A percentile compares a stretch with the other conserved stretches of the same genome.
phyloP scores from a whole-genome alignment of 1,139 yeast genomes.

The Protomyces inundatus region DNA sequence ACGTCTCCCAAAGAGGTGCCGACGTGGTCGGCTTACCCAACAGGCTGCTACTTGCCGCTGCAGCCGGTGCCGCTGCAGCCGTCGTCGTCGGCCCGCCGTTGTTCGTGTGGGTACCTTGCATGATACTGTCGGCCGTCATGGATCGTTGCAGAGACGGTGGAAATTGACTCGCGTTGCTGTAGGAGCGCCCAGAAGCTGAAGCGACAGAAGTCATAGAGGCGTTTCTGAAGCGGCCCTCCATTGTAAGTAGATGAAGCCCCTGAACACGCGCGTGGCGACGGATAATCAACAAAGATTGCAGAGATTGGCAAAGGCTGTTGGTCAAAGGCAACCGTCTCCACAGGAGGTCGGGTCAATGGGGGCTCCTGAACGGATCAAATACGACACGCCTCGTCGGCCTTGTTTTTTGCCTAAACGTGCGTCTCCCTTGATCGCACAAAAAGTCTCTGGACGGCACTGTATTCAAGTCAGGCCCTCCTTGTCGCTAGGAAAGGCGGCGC shows the following conservation, averaged over 20 bases:
- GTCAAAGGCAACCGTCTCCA: no score
- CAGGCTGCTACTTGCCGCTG: slow-evolving; percentile 9
- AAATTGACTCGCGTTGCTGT: background rate
- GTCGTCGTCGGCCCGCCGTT: background rate
- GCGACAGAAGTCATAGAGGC: background rate
- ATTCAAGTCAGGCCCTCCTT: no score
- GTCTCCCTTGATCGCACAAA: no score
- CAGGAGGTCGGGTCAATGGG: no score
- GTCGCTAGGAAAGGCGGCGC: no score
- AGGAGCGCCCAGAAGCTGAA: background rate
- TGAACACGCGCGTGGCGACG: no score
- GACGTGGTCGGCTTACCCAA: slow-evolving; percentile 7
- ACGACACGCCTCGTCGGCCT: no score
- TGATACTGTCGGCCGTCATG: slow-evolving; percentile 10
- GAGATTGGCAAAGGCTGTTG: no score
- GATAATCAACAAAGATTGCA: no score
- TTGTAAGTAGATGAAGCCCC: background rate
- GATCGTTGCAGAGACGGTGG: slow-evolving; percentile 18
- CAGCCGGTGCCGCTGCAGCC: slow-evolving; percentile 1
- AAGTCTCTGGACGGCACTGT: no score
- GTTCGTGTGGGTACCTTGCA: background rate
- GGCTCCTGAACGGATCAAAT: no score
- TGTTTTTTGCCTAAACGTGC: no score
- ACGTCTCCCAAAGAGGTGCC: slow-evolving; percentile 12
- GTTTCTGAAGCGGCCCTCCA: slow-evolving; percentile 1